Evolutionary conservation across 1,284 basidiomycete species (phyloP).

Genomic region (Heterobasidion annosum): DNA sequence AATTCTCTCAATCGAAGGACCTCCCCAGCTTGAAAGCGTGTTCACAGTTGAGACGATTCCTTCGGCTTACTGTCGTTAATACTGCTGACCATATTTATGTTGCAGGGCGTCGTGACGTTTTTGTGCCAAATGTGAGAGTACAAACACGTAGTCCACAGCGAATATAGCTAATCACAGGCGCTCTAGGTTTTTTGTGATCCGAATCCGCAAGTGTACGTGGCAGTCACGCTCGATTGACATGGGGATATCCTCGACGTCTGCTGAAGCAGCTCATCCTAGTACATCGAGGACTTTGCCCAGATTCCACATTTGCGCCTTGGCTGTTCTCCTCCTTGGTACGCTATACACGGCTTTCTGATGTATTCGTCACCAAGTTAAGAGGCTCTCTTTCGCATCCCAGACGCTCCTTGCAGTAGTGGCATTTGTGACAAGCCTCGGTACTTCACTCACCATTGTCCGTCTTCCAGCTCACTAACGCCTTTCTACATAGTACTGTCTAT

Average conservation of each 20-base stretch:
- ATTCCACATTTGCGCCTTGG: neutral
- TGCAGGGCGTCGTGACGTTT: neutral
- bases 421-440: neutral
- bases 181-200: neutral
- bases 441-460: neutral
- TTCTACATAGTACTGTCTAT: neutral
- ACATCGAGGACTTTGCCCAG: neutral
- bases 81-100: neutral
- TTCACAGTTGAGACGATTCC: neutral
- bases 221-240: neutral
- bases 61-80: neutral
- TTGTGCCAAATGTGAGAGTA: neutral
- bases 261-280: neutral
- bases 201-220: neutral
- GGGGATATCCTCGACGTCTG: no score
- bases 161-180: neutral
- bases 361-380: neutral
- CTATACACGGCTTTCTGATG: neutral
- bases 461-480: neutral
- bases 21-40: neutral
- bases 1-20: neutral
- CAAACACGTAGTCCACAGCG: neutral
- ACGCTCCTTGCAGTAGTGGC: neutral
- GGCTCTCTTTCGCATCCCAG: neutral
- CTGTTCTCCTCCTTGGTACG: neutral